Evolutionary conservation across 805 yeast species (phyloP).

Genomic region (Nakazawaea wyomingensis): DNA sequence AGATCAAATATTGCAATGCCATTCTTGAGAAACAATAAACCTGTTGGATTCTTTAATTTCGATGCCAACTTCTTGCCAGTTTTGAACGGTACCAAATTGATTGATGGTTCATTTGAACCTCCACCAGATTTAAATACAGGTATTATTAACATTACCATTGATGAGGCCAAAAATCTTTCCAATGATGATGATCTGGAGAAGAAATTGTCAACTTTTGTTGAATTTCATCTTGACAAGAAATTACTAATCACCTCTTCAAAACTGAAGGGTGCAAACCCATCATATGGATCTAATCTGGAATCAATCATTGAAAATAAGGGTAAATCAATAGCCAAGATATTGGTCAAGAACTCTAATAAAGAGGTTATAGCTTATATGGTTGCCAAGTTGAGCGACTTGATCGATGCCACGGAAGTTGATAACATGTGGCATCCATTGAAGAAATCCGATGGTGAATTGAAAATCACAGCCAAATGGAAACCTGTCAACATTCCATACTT

Average conservation of each 20-base stretch:
- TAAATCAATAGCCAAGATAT: slow-evolving; percentile 60
- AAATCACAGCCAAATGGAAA: slow-evolving; percentile 72
- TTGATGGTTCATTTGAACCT: slow-evolving; percentile 80
- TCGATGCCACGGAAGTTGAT: slow-evolving; percentile 75
- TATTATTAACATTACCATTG: slow-evolving; percentile 49
- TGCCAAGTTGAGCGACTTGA: slow-evolving; percentile 54
- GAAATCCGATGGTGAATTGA: slow-evolving; percentile 66
- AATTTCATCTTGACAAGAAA: slow-evolving; percentile 62
- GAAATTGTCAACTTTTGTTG: slow-evolving; percentile 62
- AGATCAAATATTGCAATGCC: slow-evolving; percentile 46
- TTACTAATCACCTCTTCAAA: slow-evolving; percentile 51
- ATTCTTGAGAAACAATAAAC: slow-evolving; percentile 76
- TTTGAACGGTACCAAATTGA: slow-evolving; percentile 50
- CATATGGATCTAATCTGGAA: slow-evolving; percentile 47
- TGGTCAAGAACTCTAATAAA: slow-evolving; percentile 57
- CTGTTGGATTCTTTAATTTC: slow-evolving; percentile 68
- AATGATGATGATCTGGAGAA: slow-evolving; percentile 33
- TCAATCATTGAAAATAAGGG: slow-evolving; percentile 69
- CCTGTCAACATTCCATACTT: slow-evolving; percentile 72
- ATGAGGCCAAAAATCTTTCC: slow-evolving; percentile 29
- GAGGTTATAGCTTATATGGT: slow-evolving; percentile 55
- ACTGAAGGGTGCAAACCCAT: slow-evolving; percentile 64
- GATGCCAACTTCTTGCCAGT: slow-evolving; percentile 77
- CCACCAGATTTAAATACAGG: slow-evolving; percentile 95
- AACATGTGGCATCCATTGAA: slow-evolving; percentile 72